A percentile compares a stretch with the other conserved stretches of the same genome.
Conservation (phyloP, 2,329 filamentous ascomycete genomes). For the Celoporthe dispersa region DNA sequence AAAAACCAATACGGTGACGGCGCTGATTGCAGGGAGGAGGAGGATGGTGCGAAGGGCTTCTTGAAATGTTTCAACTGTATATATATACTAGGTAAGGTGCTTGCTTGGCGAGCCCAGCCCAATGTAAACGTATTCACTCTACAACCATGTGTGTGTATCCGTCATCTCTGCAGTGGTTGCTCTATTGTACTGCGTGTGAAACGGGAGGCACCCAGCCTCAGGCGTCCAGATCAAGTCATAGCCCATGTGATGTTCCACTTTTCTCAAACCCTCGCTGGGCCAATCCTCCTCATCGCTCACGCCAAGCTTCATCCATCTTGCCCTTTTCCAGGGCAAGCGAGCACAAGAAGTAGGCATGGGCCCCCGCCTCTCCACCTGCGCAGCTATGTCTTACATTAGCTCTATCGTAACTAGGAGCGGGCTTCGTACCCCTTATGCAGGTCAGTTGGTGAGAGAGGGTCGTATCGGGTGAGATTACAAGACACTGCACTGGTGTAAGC, state of each 20-base stretch:
- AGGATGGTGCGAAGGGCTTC: not conserved
- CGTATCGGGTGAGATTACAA: not conserved
- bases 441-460: not conserved
- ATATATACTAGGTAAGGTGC: not conserved
- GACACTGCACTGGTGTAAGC: not conserved
- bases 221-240: too few relatives aligned
- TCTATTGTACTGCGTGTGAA: too few relatives aligned
- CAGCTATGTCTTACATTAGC: not conserved
- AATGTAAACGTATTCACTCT: not conserved
- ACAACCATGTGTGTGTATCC: not conserved
- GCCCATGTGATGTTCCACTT: not conserved
- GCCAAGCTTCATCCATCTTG: not conserved
- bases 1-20: not conserved
- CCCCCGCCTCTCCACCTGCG: not conserved
- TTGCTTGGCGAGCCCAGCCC: not conserved
- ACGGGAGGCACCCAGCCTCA: too few relatives aligned
- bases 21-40: not conserved
- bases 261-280: not conserved
- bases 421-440: not conserved
- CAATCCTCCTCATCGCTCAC: not conserved
- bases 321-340: not conserved
- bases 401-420: not conserved
- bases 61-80: slow-evolving; percentile 9
- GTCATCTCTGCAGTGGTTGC: too few relatives aligned
- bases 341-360: not conserved